phyloP scores from a whole-genome alignment of 495 filamentous ascomycete species.

The Penicillium desertorum region DNA sequence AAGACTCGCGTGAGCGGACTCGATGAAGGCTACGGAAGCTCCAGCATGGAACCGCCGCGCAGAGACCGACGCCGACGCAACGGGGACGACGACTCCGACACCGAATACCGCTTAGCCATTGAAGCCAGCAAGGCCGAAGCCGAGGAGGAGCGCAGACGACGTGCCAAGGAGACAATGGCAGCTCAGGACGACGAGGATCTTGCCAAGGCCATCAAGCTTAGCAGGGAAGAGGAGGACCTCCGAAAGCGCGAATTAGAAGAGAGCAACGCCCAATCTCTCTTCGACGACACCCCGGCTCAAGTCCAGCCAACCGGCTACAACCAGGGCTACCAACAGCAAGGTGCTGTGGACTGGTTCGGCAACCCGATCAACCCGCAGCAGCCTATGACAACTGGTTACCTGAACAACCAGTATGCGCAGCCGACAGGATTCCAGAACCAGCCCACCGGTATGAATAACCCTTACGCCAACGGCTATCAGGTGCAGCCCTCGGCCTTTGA shows the following conservation, averaged over 20 bases:
- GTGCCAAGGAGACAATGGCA: conserved; percentile 54
- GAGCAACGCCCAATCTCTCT: conserved; percentile 79
- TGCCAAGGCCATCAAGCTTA: conserved; percentile 93
- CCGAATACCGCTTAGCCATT: conserved; percentile 88
- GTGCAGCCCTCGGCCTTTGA: conserved; percentile 60
- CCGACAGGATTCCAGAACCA: conserved; percentile 63
- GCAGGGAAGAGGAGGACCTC: conserved; percentile 90
- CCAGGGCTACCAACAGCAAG: conserved; percentile 95
- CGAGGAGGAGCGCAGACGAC: conserved; percentile 80
- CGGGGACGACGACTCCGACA: conserved; percentile 77
- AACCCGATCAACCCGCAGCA: conserved; percentile 80
- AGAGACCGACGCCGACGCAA: conserved; percentile 47
- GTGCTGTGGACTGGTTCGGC: conserved; percentile 92
- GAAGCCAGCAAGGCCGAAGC: conserved; percentile 96
- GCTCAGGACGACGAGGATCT: conserved; percentile 76
- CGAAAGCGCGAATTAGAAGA: conserved; percentile 87
- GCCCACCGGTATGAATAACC: conserved; percentile 64
- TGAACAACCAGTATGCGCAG: conserved; percentile 82
- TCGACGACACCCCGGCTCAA: conserved; percentile 75
- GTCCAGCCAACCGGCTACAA: conserved; percentile 86
- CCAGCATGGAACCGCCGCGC: conserved; percentile 37
- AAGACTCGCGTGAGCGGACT: conserved; percentile 93
- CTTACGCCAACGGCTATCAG: conserved; percentile 65
- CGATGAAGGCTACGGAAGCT: conserved; percentile 65
- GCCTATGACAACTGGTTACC: conserved; percentile 76